Evolutionary conservation across 495 filamentous ascomycete genomes (phyloP).

Genomic region (Penicillium canescens): DNA sequence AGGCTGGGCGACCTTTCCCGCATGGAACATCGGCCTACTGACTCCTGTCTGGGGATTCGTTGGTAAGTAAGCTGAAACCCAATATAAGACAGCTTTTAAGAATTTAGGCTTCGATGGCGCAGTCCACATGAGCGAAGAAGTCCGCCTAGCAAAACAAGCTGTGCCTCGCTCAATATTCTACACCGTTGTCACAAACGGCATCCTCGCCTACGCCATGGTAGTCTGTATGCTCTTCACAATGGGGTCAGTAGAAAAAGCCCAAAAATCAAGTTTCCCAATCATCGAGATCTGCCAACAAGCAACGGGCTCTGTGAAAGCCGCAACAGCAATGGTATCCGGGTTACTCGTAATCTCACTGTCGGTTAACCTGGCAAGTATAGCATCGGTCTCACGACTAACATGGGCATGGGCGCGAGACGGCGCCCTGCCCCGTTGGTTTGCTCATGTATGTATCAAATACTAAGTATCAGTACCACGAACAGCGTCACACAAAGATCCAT

Average conservation of each 20-base stretch:
- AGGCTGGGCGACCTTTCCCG: conserved; percentile 33
- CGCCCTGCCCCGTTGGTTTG: conserved; percentile 39
- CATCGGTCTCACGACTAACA: conserved; percentile 35
- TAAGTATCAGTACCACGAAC: not conserved
- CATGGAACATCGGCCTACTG: conserved; percentile 37
- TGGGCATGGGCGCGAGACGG: conserved; percentile 45
- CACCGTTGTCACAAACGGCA: conserved; percentile 30
- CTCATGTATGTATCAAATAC: conserved; percentile 24
- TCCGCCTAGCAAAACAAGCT: conserved; percentile 33
- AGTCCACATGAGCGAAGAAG: conserved; percentile 42
- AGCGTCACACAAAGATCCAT: not conserved
- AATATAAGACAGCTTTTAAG: not conserved
- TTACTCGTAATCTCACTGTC: conserved; percentile 43
- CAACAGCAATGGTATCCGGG: conserved; percentile 44
- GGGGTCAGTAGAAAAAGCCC: conserved; percentile 28
- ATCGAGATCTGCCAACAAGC: conserved; percentile 45
- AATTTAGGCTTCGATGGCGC: conserved; percentile 23
- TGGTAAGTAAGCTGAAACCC: conserved; percentile 4
- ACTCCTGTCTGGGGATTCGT: conserved; percentile 31
- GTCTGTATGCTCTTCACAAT: conserved; percentile 42
- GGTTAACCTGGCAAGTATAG: conserved; percentile 29
- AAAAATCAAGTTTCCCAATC: conserved; percentile 38
- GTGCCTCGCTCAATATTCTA: conserved; percentile 41
- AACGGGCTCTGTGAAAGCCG: conserved; percentile 38
- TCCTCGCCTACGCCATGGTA: conserved; percentile 37